Evolutionary conservation across 1,284 basidiomycete species (phyloP), one percentile per base, ranked within the genome.

Genomic region (Ustilago crameri): DNA sequence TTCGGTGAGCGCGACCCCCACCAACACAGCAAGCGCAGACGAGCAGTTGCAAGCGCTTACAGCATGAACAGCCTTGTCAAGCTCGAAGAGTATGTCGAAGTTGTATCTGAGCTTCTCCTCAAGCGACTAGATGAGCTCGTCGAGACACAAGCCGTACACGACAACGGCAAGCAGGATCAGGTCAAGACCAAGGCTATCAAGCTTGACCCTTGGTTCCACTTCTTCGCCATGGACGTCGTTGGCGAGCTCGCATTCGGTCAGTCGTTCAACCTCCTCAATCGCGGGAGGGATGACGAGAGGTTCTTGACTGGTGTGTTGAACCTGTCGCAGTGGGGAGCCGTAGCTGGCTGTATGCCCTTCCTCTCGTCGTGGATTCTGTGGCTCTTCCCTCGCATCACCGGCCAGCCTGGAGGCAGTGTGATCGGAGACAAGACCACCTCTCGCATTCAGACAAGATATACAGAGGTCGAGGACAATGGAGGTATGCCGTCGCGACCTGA

Each of bases 161-260:
- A 9, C 0, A 22, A 27, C 9, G 32, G 22, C 9, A 15, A 55
- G n/a, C 52, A 38, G 9, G 55, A 57, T 3, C 50, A 51, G 26
- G 43, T 40, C 3, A 66, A 50, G 55, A 59, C 55, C 1, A 56
- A 48, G 34, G 38, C 72, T 10, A 59, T 75, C n/a, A 46, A 63
- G 34, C 35, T 79, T 18, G 69, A 73, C 43, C 60, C 67, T 4
- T 72, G 74, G 65, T 69, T 78, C 48, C 71, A 74, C 47, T 79
- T 51, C 52, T 78, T 76, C 51, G 75, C 75, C 22, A 78, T 76
- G 69, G 77, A 79, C 30, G 73, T 71, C 4, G 74, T 79, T 2
- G 75, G 75, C 10, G 70, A 79, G 40, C 58, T 79, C 22, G 75
- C 75, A 9, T 74, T 74, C 30, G 72, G 72, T 8, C 62, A 64